Evolutionary conservation across 306 rosid genomes (phyloP).

Genomic region (Glycine soja): DNA sequence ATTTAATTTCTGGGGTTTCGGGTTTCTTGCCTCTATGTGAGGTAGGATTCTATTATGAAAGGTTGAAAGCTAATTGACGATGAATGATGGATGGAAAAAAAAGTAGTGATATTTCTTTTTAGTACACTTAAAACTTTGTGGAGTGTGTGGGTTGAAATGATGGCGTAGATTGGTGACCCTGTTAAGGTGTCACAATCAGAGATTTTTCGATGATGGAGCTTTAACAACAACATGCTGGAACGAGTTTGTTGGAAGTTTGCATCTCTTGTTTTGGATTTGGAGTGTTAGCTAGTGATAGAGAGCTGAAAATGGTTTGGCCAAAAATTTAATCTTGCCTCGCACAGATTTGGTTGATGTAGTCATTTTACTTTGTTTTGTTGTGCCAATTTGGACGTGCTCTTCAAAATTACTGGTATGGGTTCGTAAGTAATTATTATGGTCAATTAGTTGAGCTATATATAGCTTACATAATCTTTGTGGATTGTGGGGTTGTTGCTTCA

Average conservation of each 20-base stretch:
- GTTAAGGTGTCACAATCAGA: constrained; percentile 48
- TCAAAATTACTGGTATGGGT: constrained; percentile 25
- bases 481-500: neutral
- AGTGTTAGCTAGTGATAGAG: neutral
- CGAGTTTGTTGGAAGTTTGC: constrained; percentile 40
- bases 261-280: constrained; percentile 8
- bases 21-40: constrained; percentile 43
- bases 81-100: constrained; percentile 33
- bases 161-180: constrained; percentile 11
- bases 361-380: constrained; percentile 16
- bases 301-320: neutral
- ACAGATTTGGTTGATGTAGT: neutral
- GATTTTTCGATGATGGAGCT: constrained; percentile 38
- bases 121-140: constrained; percentile 39
- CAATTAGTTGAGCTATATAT: constrained; percentile 22
- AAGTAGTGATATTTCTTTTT: constrained; percentile 39
- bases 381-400: constrained; percentile 4
- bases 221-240: constrained; percentile 28
- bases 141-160: constrained; percentile 52
- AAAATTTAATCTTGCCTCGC: constrained; percentile 12
- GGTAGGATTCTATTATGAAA: constrained; percentile 1
- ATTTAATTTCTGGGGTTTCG: constrained; percentile 14
- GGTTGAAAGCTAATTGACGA: constrained; percentile 28
- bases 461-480: neutral
- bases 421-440: neutral